Evolutionary conservation across 164 flowering plant genomes (phyloP), one percentile per base, ranked within the genome.

Genomic region (Kalanchoe fedtschenkoi): DNA sequence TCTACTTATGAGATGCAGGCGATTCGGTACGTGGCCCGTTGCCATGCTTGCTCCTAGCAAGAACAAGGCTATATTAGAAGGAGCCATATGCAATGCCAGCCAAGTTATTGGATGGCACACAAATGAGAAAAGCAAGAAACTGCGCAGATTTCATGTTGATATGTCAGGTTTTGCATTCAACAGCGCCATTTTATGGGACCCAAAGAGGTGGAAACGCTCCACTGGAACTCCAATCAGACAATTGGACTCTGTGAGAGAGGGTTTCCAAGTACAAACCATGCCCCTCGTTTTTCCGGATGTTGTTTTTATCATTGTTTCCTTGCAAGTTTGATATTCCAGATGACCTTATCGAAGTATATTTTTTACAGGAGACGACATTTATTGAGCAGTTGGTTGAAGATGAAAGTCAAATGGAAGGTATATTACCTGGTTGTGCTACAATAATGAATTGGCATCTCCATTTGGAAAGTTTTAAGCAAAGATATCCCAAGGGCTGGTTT

Each of bases 91-190:
- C 75, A 93, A 88, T 74, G 88, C 87, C 70, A 93, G 89, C 56
- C 82, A 70, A 72, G 91, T 93, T 22, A 79, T 88, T 64, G 98
- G 98, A 61, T 93, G 98, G 98, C 97, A 93, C 76, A 90, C 97
- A 38, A 93, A 93, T 79, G 97, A 88, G 72, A 93, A 83, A 76
- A 93, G 98, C 65, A 90, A 86, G 74, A 78, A 75, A 63, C 83
- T 93, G 42, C 81, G 96, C 22, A 79, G 98, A 70, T 93, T 93
- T 72, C 98, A 93, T 71, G 95, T 90, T 61, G 97, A 93, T 66
- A 93, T 88, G 96, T 90, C 98, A 15, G 98, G 98, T 65, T 93
- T 93, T 74, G 98, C 98, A 46, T 93, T 93, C 78, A 93, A 93
- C 75, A 89, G 97, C 81, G 85, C 95, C 38, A 83, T 90, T 60